A percentile compares a stretch with the other conserved stretches of the same genome.
Evolutionary conservation across 169 alveolate species (phyloP).

Genomic region (Cryptosporidium bovis): DNA sequence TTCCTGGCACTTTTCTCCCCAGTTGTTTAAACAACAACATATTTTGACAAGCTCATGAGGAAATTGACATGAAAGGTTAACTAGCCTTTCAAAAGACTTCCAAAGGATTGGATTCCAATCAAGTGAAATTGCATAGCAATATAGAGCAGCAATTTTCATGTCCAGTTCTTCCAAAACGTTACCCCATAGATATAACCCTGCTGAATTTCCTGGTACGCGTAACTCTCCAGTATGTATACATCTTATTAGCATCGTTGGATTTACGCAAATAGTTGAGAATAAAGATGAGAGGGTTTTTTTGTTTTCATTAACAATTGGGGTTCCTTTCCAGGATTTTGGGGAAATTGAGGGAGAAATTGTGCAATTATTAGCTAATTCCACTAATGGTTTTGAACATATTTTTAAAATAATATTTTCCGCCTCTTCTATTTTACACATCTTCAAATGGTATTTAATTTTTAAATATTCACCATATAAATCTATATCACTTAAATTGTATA

Average conservation of each 20-base stretch:
- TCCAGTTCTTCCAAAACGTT: conserved; percentile 56
- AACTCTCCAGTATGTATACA: conserved; percentile 64
- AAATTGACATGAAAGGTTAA: conserved; percentile 40
- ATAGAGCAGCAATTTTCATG: conserved; percentile 52
- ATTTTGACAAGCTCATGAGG: conserved; percentile 61
- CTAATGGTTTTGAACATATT: conserved; percentile 14
- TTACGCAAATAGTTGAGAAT: conserved; percentile 42
- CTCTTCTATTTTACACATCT: conserved; percentile 52
- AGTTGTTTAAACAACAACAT: conserved; percentile 67
- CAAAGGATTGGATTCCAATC: conserved; percentile 72
- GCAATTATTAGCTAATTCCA: conserved; percentile 39
- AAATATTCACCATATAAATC: conserved; percentile 56
- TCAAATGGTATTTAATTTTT: conserved; percentile 17
- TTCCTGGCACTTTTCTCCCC: conserved; percentile 53
- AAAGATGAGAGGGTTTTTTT: conserved; percentile 53
- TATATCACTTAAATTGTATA: background rate
- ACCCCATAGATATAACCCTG: conserved; percentile 68
- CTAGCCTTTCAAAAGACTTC: conserved; percentile 46
- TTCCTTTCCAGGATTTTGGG: conserved; percentile 74
- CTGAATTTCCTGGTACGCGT: conserved; percentile 54
- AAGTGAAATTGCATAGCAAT: conserved; percentile 57
- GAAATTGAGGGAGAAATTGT: conserved; percentile 60
- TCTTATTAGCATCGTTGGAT: conserved; percentile 56
- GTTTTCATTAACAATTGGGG: conserved; percentile 45
- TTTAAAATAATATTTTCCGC: conserved; percentile 41